Evolutionary conservation across 1,284 basidiomycete genomes (phyloP).

Genomic region (Trametes versicolor): DNA sequence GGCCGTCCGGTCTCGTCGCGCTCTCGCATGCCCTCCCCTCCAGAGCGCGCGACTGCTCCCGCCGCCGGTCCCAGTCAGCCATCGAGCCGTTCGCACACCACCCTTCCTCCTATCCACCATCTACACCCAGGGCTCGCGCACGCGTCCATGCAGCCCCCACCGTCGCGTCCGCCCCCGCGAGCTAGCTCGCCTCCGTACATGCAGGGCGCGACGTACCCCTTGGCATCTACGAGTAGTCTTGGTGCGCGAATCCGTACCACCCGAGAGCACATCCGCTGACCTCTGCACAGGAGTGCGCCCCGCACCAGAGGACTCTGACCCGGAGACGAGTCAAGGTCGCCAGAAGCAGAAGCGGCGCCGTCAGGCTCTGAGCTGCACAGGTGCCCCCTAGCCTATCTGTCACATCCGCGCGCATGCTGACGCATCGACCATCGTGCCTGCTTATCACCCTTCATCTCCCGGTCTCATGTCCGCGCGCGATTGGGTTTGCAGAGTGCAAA

Average conservation of each 20-base stretch:
- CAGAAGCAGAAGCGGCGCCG: slow-evolving; percentile 80
- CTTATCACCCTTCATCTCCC: slow-evolving; percentile 25
- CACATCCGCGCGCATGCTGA: slow-evolving; percentile 22
- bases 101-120: slow-evolving; percentile 72
- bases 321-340: slow-evolving; percentile 61
- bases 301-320: slow-evolving; percentile 54
- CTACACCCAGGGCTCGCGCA: slow-evolving; percentile 68
- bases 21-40: slow-evolving; percentile 29
- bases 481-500: slow-evolving; percentile 58
- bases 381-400: slow-evolving; percentile 50
- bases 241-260: slow-evolving; percentile 25
- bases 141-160: slow-evolving; percentile 30
- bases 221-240: slow-evolving; percentile 36
- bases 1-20: slow-evolving; percentile 32
- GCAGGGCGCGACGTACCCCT: slow-evolving; percentile 34
- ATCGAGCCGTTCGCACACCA: slow-evolving; percentile 31
- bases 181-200: slow-evolving; percentile 18
- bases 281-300: slow-evolving; percentile 33
- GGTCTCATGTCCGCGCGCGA: slow-evolving; percentile 12
- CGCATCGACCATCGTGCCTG: slow-evolving; percentile 16
- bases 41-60: slow-evolving; percentile 25
- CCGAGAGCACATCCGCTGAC: slow-evolving; percentile 8
- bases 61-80: slow-evolving; percentile 28
- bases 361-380: slow-evolving; percentile 81
- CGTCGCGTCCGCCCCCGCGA: slow-evolving; percentile 9